Percentiles rank a stretch among this genome's conserved stretches.
phyloP scores from a whole-genome alignment of 164 flowering plant genomes.

The Dillenia suffruticosa region DNA sequence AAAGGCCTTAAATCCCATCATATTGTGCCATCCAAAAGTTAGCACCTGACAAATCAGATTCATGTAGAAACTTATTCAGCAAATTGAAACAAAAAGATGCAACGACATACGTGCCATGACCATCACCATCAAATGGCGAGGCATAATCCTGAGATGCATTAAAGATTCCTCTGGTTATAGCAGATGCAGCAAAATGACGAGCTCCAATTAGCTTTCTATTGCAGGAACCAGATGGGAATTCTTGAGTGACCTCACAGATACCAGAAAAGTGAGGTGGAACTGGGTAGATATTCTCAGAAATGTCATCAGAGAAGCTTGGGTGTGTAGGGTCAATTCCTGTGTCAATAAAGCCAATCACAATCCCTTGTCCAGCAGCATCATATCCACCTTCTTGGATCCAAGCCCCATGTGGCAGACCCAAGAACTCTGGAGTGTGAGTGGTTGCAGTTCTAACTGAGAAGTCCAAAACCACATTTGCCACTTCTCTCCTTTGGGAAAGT shows the following conservation, averaged over 20 bases:
- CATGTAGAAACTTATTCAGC: not conserved
- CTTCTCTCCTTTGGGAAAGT: conserved; percentile 76
- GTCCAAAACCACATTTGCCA: conserved; percentile 87
- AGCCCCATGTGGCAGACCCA: conserved; percentile 92
- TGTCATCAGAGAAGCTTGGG: conserved; percentile 76
- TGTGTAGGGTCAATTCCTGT: conserved; percentile 98
- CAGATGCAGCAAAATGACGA: conserved; percentile 98
- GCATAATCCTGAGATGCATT: conserved; percentile 89
- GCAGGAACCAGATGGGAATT: conserved; percentile 98
- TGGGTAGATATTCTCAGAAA: conserved; percentile 45
- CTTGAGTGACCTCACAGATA: conserved; percentile 88
- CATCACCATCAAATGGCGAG: conserved; percentile 95
- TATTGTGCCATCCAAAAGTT: too few species aligned
- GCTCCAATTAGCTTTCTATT: conserved; percentile 95
- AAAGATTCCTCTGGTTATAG: conserved; percentile 96
- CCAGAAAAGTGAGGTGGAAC: conserved; percentile 81
- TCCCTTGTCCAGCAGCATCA: conserved; percentile 82
- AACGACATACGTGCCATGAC: conserved; percentile 93
- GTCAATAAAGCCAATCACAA: conserved; percentile 89
- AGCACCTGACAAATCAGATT: too few species aligned
- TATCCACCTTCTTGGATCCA: conserved; percentile 90
- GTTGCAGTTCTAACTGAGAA: conserved; percentile 91
- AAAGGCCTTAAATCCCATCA: too few species aligned
- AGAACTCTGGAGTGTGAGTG: conserved; percentile 88
- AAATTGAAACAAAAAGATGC: not conserved